Evolutionary conservation across 2,329 filamentous ascomycete species (phyloP).

Genomic region (Piedraia hortae): DNA sequence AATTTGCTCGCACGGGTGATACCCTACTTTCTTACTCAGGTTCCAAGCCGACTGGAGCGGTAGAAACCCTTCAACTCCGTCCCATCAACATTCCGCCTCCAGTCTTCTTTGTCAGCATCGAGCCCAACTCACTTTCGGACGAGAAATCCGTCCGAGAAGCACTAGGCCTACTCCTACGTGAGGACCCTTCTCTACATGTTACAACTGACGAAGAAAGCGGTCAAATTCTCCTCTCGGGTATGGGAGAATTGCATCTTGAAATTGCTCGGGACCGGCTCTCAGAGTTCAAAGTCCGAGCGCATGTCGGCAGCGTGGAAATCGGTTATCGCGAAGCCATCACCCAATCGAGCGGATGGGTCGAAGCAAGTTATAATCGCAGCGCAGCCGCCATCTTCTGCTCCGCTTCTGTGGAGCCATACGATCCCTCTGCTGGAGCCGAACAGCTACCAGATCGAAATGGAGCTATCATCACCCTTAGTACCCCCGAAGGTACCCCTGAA

Average conservation of each 20-base stretch:
- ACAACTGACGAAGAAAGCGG: slow-evolving; percentile 69
- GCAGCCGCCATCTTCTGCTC: slow-evolving; percentile 56
- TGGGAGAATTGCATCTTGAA: slow-evolving; percentile 89
- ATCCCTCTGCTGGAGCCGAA: neutral
- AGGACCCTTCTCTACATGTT: slow-evolving; percentile 79
- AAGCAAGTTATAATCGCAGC: slow-evolving; percentile 46
- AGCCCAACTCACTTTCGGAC: slow-evolving; percentile 49
- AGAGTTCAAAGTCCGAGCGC: slow-evolving; percentile 64
- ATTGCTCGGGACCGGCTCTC: slow-evolving; percentile 72
- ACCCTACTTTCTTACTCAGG: slow-evolving; percentile 54
- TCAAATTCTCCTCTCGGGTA: slow-evolving; percentile 76
- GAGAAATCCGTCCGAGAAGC: slow-evolving; percentile 55
- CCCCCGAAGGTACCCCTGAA: slow-evolving; percentile 19
- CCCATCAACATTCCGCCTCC: slow-evolving; percentile 77
- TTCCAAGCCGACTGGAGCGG: slow-evolving; percentile 28
- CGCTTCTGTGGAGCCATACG: slow-evolving; percentile 27
- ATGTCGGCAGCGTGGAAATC: slow-evolving; percentile 76
- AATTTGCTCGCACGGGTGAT: slow-evolving; percentile 77
- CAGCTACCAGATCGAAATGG: slow-evolving; percentile 39
- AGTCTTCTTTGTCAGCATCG: slow-evolving; percentile 88
- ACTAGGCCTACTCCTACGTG: slow-evolving; percentile 51
- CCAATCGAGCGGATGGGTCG: slow-evolving; percentile 26
- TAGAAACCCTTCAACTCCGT: slow-evolving; percentile 54
- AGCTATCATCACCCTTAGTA: slow-evolving; percentile 27
- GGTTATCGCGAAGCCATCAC: slow-evolving; percentile 72